Base-by-base conservation (phyloP, 1,284 basidiomycete species). In the Hypsizygus ulmarius region DNA sequence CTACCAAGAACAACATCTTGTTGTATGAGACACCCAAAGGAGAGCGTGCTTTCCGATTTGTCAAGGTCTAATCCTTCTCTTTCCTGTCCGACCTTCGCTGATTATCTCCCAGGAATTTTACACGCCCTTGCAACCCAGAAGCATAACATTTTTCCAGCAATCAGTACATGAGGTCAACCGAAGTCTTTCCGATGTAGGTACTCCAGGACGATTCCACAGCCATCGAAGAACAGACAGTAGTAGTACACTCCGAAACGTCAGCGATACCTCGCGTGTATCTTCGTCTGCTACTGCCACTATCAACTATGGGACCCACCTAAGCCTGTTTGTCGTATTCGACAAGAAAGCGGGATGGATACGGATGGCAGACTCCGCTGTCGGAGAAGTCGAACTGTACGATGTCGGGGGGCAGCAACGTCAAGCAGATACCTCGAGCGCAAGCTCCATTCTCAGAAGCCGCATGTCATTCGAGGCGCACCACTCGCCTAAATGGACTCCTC, bases 281-380 rank as follows among this genome's bases (percentile, higher is more conserved):
- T 57, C 45, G 6, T 48, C 52, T 19, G 59, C 64, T 3, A 44
- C 59, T 12, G 44, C 49, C 2, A 65, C 67, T 29, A 64, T 73
- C 40, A 70, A 70, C 43, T 85, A 85, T 58, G 81, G 82, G 16
- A 75, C 77, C 2, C 87, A 90, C 54, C 78, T 87, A 57, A 81
- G 79, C 54, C 69, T 91, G 9, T 90, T 90, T 57, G 80, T 89
- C 47, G 69, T 83, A 19, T 91, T 91, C 60, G 89, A 90, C 62
- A 91, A 91, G 68, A 90, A 87, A 59, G 87, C 87, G 1, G 79
- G 82, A 16, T 71, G 87, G 64, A 90, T 91, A 56, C 83, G 88
- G 21, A 64, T 91, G 29, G 79, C 80, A 2, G 88, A 91, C 64
- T 79, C 89, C 33, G 82, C 85, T 11, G 88, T 90, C 5, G 79